Evolutionary conservation across 257 asterid species (phyloP).

Genomic region (Lantana camara): DNA sequence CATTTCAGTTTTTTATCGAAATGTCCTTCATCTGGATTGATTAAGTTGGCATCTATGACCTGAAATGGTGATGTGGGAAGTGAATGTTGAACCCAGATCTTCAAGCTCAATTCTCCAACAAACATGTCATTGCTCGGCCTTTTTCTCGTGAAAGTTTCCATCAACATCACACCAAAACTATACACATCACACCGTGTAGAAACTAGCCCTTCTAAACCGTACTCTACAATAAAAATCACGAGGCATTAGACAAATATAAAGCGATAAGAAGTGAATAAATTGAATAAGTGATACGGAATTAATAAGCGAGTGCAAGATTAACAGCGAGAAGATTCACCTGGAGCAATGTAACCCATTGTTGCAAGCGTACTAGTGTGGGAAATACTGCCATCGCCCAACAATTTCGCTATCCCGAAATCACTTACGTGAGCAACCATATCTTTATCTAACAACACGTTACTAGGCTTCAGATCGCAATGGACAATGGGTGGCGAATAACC

Average conservation of each 20-base stretch:
- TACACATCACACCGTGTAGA: conserved; percentile 34
- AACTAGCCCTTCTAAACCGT: conserved; percentile 30
- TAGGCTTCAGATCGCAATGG: conserved; percentile 45
- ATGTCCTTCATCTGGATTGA: conserved; percentile 18
- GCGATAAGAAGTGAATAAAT: too few relatives aligned
- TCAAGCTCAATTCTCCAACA: conserved; percentile 23
- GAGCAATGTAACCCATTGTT: conserved; percentile 38
- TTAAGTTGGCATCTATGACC: conserved; percentile 31
- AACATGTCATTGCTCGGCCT: conserved; percentile 32
- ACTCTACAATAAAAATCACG: conserved; percentile 16
- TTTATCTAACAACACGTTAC: conserved; percentile 37
- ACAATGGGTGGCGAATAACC: conserved; percentile 33
- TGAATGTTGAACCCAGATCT: conserved; percentile 26
- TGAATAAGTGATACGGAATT: background rate
- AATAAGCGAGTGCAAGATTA: background rate
- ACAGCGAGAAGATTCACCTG: conserved; percentile 21
- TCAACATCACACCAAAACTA: conserved; percentile 35
- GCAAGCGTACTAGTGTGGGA: conserved; percentile 40
- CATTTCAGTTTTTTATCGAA: conserved; percentile 21
- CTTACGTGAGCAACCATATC: conserved; percentile 35
- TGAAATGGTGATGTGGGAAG: background rate
- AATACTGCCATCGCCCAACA: conserved; percentile 29
- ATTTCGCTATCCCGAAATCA: conserved; percentile 40
- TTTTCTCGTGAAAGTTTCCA: conserved; percentile 37
- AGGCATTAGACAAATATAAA: background rate